Percentiles rank a stretch among this genome's conserved stretches.
phyloP scores from a whole-genome alignment of 345 rosid species.

The Moringa oleifera region DNA sequence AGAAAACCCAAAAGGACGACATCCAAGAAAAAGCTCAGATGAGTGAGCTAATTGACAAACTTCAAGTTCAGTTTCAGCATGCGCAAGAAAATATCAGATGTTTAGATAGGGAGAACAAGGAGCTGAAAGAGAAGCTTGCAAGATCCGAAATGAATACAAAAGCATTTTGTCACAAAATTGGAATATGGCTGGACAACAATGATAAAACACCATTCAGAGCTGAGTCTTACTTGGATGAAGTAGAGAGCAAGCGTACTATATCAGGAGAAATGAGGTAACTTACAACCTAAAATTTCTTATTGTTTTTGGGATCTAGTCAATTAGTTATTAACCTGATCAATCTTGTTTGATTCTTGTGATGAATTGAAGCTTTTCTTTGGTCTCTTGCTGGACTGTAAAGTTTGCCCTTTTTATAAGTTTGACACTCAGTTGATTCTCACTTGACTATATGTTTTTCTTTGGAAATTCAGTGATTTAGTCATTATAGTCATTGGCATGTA shows the following conservation, averaged over 20 bases:
- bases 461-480: conserved; percentile 2
- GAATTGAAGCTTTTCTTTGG: background rate
- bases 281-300: conserved; percentile 6
- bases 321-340: conserved; percentile 5
- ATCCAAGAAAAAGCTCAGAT: conserved; percentile 40
- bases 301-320: conserved; percentile 6
- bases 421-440: background rate
- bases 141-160: conserved; percentile 30
- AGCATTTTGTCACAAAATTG: conserved; percentile 27
- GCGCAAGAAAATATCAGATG: conserved; percentile 31
- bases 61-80: conserved; percentile 36
- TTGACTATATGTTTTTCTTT: background rate
- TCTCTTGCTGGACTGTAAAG: background rate
- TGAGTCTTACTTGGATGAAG: conserved; percentile 20
- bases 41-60: conserved; percentile 39
- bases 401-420: background rate
- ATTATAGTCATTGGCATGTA: background rate
- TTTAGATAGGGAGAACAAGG: conserved; percentile 47
- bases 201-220: conserved; percentile 18
- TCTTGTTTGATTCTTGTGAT: background rate
- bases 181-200: conserved; percentile 31
- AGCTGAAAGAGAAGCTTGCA: conserved; percentile 37
- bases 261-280: conserved; percentile 32
- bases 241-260: conserved; percentile 17
- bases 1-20: conserved; percentile 45